A percentile compares a stretch with the other conserved stretches of the same genome.
These are phyloP conservation scores for Schizochytrium sp. DNA, from an alignment of 108 stramenopile genomes.

Conservation along the genomic window DNA sequence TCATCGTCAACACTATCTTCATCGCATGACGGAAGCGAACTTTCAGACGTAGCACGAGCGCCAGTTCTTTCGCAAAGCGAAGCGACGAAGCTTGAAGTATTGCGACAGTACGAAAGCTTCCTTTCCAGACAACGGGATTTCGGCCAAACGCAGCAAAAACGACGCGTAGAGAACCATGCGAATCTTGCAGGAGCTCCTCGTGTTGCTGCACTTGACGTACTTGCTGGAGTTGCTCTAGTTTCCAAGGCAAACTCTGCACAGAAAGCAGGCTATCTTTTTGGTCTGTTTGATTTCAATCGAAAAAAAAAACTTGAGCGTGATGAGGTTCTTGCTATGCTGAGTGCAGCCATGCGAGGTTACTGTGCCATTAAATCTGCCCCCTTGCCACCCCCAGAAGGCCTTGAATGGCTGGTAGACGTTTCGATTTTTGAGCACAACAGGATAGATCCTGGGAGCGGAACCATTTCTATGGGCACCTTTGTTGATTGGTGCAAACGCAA, in stretches of 20 bases:
- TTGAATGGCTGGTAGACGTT: background rate
- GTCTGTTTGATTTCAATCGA: slow-evolving; percentile 50
- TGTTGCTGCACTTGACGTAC: slow-evolving; percentile 3
- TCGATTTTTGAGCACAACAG: background rate
- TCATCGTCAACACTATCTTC: background rate
- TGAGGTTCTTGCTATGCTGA: background rate
- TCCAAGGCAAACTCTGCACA: background rate
- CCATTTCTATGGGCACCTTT: background rate
- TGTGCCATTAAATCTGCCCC: slow-evolving; percentile 38
- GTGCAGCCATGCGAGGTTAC: slow-evolving; percentile 32
- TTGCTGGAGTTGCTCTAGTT: background rate
- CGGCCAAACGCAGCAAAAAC: background rate
- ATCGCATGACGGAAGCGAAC: background rate
- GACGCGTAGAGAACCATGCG: background rate
- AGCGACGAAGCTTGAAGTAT: background rate
- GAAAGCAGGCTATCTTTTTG: slow-evolving; percentile 55
- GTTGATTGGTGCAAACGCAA: background rate
- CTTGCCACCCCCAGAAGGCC: background rate
- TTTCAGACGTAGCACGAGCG: background rate
- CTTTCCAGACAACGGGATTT: background rate
- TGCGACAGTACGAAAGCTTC: background rate
- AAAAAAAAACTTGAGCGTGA: slow-evolving; percentile 5
- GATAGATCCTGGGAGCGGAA: background rate
- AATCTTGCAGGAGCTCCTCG: background rate
- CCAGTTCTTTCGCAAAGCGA: background rate